Evolutionary conservation across 2,329 filamentous ascomycete genomes (phyloP), one percentile per base, ranked within the genome.

Genomic region (Chaetomiaceae sp.): DNA sequence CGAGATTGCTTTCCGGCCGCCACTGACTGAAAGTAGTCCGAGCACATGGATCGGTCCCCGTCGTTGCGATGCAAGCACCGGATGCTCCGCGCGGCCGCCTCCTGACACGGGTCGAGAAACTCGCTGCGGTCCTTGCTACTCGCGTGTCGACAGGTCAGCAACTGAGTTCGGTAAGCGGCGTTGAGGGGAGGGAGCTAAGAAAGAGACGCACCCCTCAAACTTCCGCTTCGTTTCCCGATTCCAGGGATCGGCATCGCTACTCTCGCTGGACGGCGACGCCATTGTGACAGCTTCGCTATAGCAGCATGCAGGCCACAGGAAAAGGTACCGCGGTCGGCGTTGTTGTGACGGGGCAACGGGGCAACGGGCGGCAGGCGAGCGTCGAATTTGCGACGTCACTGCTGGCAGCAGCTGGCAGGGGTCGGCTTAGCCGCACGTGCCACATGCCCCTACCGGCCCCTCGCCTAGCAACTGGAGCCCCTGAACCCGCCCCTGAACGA

Each of bases 51-150:
- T 55, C 83, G 79, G 62, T 97, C 88, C 12, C 87, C 90, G 18
- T 78, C 83, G 64, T 98, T 98, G 18, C 93, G 80, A 63, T 89
- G 84, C 61, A 98, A 70, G 61, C 93, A 98, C 64, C 81, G 83
- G 57, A 96, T 83, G 67, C 90, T 96, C 61, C 79, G 78, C 56
- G 84, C 74, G 7, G 93, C 91, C 5, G 88, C 88, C 60, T 95
- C 91, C 65, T 97, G 91, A 67, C 93, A 98, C 2, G 93, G 93
- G 60, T 98, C 93, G 65, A 87, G 88, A 69, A 85, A 97, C 64
- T 96, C 83, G 73, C 89, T 95, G 61, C 84, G 80, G 45, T 75
- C 77, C 74, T 97, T 97, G 57, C 91, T 95, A 60, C 50, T 34
- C 9, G 14, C 20, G 38, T 20, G n/a, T 9, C 37, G 4, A 14